These are phyloP conservation scores for Petunia axillaris DNA, from an alignment of 257 asterid genomes.

Conservation along the genomic window DNA sequence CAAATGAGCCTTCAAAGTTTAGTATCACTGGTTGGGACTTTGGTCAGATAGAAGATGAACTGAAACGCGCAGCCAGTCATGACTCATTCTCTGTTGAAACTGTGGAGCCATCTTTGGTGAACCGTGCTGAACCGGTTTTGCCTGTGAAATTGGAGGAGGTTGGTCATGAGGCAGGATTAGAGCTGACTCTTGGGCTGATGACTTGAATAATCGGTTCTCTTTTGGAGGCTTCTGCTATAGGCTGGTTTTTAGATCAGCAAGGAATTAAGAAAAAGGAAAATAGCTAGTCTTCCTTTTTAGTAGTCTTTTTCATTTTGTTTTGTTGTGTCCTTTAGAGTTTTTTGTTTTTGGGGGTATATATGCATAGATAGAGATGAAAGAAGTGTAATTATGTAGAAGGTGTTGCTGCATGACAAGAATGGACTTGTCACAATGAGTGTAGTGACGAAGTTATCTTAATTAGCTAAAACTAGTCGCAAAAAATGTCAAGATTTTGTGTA, in stretches of 20 bases:
- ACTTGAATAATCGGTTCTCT: not conserved
- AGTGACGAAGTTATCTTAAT: not conserved
- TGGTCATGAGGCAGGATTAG: constrained; percentile 44
- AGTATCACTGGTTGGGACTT: constrained; percentile 73
- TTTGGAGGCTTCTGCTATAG: constrained; percentile 29
- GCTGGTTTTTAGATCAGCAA: not conserved
- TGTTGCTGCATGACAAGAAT: not conserved
- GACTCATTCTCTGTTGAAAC: constrained; percentile 68
- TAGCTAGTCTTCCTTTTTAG: constrained; percentile 33
- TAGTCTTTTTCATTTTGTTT: not conserved
- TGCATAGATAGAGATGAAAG: not conserved
- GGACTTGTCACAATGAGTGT: not conserved
- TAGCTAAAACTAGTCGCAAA: not conserved
- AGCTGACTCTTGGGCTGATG: constrained; percentile 50
- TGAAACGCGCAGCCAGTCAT: constrained; percentile 55
- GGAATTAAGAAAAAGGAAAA: not conserved
- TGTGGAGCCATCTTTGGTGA: constrained; percentile 56
- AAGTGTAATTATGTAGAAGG: constrained; percentile 23
- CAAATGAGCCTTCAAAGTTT: constrained; percentile 46
- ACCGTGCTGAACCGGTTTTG: constrained; percentile 30
- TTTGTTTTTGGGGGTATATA: not conserved
- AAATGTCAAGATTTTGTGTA: no score
- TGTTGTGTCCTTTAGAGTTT: not conserved
- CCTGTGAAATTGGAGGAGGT: constrained; percentile 40
- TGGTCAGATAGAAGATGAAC: constrained; percentile 30